Base-by-base conservation (phyloP, 768 basidiomycete genomes). In the Amanita exitialis region DNA sequence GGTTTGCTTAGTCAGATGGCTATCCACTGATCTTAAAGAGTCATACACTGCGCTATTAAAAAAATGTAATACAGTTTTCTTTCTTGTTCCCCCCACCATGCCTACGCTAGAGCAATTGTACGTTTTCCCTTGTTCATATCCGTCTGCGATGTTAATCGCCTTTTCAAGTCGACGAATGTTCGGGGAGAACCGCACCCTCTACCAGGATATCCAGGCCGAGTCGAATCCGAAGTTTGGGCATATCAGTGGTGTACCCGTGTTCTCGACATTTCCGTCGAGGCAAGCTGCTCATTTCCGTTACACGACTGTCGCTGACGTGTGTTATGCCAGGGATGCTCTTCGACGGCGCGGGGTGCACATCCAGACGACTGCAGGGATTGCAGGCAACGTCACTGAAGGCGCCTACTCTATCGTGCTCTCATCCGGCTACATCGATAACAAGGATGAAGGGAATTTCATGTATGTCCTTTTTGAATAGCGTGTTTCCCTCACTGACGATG, bases 331-430 rank as follows among this genome's bases (percentile, higher is more conserved):
- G 54, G 54, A 60, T 16, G 62, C 61, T 6, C 64, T 65, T 36
- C 21, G 53, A 4, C 34, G 41, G 0, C 55, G 56, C 1, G 59
- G 63, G 0, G 55, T 73, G 2, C 73, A 73, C 51, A 47, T 34
- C 3, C 56, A 45, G 3, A 30, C 18, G 4, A 44, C 57, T 39
- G 71, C 70, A 18, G 73, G 73, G 4, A 75, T 75, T 28, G 60
- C 61, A 30, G 66, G 66, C 3, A 56, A 56, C 12, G 44, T 51
- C 10, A 49, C 39, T 3, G 37, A 55, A 2, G 74, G 73, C 1
- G 72, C 73, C 1, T 69, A 61, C 52, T 74, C 74, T 0, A 64
- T 76, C 18, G 67, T 68, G 30, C 47, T 72, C 2, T 71, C 69
- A 12, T 63, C 65, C 4, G 64, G 66, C 2, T 74, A 76, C 42